These are phyloP conservation scores for Quercus tomentella DNA, from an alignment of 331 rosid genomes.

Conservation along the genomic window DNA sequence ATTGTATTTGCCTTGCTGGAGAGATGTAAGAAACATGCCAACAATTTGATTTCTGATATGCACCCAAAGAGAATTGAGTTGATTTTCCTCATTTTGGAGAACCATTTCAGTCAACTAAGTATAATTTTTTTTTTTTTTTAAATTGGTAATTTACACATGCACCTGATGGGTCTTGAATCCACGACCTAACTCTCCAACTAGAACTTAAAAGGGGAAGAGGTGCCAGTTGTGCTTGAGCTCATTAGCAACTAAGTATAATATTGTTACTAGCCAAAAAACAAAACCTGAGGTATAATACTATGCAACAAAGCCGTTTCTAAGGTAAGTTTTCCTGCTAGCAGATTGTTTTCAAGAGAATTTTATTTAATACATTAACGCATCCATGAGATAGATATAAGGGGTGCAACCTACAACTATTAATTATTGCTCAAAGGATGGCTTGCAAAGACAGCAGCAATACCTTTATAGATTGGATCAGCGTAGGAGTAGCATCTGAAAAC, in stretches of 20 bases:
- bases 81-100: not conserved
- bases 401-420: not conserved
- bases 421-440: not conserved
- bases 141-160: too few relatives aligned
- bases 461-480: slow-evolving; percentile 77
- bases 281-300: not conserved
- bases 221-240: too few relatives aligned
- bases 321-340: not conserved
- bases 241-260: not conserved
- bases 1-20: not conserved
- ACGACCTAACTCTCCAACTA: too few relatives aligned
- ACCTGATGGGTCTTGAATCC: too few relatives aligned
- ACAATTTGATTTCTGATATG: not conserved
- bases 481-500: slow-evolving; percentile 84
- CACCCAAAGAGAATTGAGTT: not conserved
- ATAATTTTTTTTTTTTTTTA: too few relatives aligned
- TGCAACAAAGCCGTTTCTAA: not conserved
- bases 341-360: not conserved
- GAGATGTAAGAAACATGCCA: not conserved
- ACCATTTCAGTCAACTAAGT: not conserved
- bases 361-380: not conserved
- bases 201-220: too few relatives aligned
- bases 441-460: slow-evolving; percentile 31
- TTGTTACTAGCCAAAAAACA: too few relatives aligned
- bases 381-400: not conserved